Evolutionary conservation across 768 basidiomycete genomes (phyloP).

Genomic region (Auricularia sp.): DNA sequence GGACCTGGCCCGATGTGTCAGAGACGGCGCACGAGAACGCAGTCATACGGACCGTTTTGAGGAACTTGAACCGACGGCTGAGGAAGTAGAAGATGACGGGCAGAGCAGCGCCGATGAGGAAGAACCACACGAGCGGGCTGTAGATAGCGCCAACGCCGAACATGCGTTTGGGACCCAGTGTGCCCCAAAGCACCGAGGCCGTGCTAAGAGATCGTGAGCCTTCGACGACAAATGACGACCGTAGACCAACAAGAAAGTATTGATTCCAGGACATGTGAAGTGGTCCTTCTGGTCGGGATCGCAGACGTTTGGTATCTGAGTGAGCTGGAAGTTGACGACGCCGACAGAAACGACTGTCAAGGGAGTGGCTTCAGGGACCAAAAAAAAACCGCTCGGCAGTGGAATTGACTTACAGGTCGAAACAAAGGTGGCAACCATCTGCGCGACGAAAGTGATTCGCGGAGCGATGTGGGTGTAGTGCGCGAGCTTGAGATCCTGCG

Average conservation of each 20-base stretch:
- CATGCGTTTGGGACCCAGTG: conserved; percentile 25
- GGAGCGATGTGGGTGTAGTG: conserved; percentile 27
- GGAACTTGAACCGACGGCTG: conserved; percentile 17
- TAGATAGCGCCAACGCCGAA: conserved; percentile 27
- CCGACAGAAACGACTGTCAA: conserved; percentile 15
- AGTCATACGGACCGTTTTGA: conserved; percentile 4
- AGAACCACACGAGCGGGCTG: conserved; percentile 20
- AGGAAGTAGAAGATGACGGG: conserved; percentile 27
- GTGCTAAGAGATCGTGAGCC: conserved; percentile 12
- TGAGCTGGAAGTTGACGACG: conserved; percentile 23
- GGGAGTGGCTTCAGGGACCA: too few relatives aligned
- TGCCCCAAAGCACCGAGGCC: conserved; percentile 26
- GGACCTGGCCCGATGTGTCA: conserved; percentile 12
- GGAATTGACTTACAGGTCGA: conserved; percentile 13
- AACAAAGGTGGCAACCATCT: conserved; percentile 26
- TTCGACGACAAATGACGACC: conserved; percentile 22
- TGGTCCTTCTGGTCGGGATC: conserved; percentile 21
- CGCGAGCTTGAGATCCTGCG: conserved; percentile 23
- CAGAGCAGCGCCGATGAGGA: conserved; percentile 27
- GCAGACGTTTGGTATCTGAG: conserved; percentile 27
- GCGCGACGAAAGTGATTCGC: conserved; percentile 25
- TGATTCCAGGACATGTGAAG: conserved; percentile 28
- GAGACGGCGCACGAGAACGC: neutral
- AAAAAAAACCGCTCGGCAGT: too few relatives aligned
- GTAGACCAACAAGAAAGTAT: conserved; percentile 24